Evolutionary conservation across 2,329 filamentous ascomycete species (phyloP).

Genomic region (Fusarium staphyleae): DNA sequence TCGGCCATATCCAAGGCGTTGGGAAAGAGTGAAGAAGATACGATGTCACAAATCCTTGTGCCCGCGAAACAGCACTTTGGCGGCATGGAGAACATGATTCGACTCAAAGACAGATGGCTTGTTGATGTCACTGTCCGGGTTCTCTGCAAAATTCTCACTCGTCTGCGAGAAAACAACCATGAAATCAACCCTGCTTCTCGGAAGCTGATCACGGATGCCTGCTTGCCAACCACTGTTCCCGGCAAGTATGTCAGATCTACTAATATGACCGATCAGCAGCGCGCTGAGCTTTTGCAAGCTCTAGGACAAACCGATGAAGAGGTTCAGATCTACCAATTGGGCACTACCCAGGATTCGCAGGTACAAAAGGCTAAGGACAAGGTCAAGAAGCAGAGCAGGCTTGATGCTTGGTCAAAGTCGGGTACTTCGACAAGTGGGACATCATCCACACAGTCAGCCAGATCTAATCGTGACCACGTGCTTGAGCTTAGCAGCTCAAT

Average conservation of each 20-base stretch:
- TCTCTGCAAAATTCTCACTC: slow-evolving; percentile 81
- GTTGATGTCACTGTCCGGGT: slow-evolving; percentile 82
- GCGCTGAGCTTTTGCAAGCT: slow-evolving; percentile 77
- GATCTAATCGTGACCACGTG: slow-evolving; percentile 56
- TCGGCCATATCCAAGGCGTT: slow-evolving; percentile 62
- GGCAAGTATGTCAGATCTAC: slow-evolving; percentile 71
- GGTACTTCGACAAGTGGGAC: slow-evolving; percentile 42
- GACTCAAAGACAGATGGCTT: slow-evolving; percentile 86
- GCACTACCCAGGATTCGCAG: slow-evolving; percentile 38
- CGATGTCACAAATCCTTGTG: slow-evolving; percentile 50
- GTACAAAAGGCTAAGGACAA: slow-evolving; percentile 43
- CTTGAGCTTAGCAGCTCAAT: slow-evolving; percentile 55
- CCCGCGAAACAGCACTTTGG: slow-evolving; percentile 59
- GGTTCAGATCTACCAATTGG: slow-evolving; percentile 56
- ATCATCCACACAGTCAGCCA: slow-evolving; percentile 36
- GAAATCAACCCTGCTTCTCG: slow-evolving; percentile 69
- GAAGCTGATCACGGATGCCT: slow-evolving; percentile 70
- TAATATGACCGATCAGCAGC: slow-evolving; percentile 81
- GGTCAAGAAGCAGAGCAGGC: slow-evolving; percentile 63
- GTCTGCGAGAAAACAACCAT: slow-evolving; percentile 79
- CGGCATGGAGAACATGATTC: slow-evolving; percentile 85
- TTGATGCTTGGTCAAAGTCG: slow-evolving; percentile 69
- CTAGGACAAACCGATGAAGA: slow-evolving; percentile 66
- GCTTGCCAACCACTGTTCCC: slow-evolving; percentile 62
- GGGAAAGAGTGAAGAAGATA: slow-evolving; percentile 47